Base-by-base conservation (phyloP, 164 flowering plant genomes). In the grape (Vitis vinifera) region DNA sequence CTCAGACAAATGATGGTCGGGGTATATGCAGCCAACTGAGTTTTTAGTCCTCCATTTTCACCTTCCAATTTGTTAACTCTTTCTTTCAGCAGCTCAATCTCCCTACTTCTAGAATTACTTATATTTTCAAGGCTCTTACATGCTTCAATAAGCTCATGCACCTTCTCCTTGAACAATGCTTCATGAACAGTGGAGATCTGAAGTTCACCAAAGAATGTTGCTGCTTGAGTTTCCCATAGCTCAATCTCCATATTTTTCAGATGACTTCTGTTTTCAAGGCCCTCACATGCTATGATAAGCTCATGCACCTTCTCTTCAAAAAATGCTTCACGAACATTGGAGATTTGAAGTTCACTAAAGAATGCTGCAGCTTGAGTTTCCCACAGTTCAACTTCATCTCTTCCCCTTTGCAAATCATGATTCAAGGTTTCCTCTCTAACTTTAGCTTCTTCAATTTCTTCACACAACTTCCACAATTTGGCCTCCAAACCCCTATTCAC, bases 221-320 rank as follows among this genome's bases (percentile, higher is more conserved):
- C 68, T 55, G 82, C 85, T 63, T 80, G 71, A 57, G 74, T 65
- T 68, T 86, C 85, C 86, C 83, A 83, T 52, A 77, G 30, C 51
- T 77, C 70, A 65, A 67, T 67, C 66, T 82, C 82, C 44, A 37
- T 37, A 37, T 6, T 37, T 37, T 37, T 37, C 44, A 37, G 44
- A 3, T 3, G 2, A 37, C 7, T 37, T 37, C 44, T 37, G 44
- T 37, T 37, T 37, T 37, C 44, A 6, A 37, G 44, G 44, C 7
- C 7, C 44, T 37, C 44, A 37, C 44, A 37, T 6, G 44, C 44
- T 37, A 4, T 37, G 44, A 37, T 37, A 23, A 87, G 85, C 73
- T 82, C 91, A 71, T 66, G 69, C 59, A 81, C 52, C 81, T 82
- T 89, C 71, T 77, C 89, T 66, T 78, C 81, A 68, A 82, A 76